Evolutionary conservation across 768 basidiomycete genomes (phyloP).

Genomic region (Agaricus blazei): DNA sequence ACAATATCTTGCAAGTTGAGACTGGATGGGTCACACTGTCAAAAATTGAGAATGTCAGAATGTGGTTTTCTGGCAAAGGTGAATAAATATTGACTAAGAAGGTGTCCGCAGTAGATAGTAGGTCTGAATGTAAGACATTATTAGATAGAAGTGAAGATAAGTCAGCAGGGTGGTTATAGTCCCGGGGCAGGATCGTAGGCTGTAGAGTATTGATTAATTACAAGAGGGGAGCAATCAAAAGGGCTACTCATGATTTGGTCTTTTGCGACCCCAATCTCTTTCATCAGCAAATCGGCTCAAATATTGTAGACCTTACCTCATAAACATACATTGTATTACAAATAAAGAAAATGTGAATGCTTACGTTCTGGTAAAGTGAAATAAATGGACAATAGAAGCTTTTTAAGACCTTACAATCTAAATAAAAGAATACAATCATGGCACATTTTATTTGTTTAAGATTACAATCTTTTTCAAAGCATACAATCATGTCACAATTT

Average conservation of each 20-base stretch:
- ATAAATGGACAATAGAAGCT: no score
- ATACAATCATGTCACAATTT: no score
- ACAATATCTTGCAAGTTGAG: slow-evolving; percentile 22
- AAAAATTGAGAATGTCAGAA: slow-evolving; percentile 28
- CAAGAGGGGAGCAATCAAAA: background rate
- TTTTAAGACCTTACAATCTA: no score
- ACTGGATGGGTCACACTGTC: slow-evolving; percentile 28
- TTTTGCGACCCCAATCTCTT: background rate
- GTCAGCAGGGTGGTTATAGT: background rate
- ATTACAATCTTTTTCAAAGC: no score
- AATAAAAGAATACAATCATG: no score
- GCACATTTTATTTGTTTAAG: no score
- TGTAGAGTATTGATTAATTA: background rate
- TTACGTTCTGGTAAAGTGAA: no score
- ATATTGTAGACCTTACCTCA: no score
- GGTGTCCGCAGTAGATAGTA: slow-evolving; percentile 25
- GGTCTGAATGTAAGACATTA: background rate
- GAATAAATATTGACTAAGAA: slow-evolving; percentile 30
- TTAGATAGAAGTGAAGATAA: background rate
- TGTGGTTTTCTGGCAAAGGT: slow-evolving; percentile 19
- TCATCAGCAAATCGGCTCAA: no score
- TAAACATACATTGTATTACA: no score
- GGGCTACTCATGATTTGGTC: background rate
- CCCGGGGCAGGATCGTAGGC: background rate
- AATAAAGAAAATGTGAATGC: no score